A percentile compares a stretch with the other conserved stretches of the same genome.
These are phyloP conservation scores for Heliosperma pusillum DNA, from an alignment of 148 eudicot genomes.

Conservation along the genomic window DNA sequence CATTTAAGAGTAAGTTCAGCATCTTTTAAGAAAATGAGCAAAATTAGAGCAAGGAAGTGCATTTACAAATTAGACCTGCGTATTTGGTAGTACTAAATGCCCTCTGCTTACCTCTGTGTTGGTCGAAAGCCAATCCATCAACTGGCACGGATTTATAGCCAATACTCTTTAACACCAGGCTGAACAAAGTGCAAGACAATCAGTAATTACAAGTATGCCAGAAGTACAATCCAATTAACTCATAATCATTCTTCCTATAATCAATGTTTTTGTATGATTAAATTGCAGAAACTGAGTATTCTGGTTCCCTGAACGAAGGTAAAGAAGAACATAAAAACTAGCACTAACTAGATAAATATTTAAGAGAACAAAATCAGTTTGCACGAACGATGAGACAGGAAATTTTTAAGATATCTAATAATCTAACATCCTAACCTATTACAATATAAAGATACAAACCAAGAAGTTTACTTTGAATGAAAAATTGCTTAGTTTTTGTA, in stretches of 20 bases:
- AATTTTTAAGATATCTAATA: too few species aligned
- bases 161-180: constrained; percentile 85
- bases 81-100: neutral
- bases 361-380: too few species aligned
- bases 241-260: neutral
- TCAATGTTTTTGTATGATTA: neutral
- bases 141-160: constrained; percentile 93
- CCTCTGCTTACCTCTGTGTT: constrained; percentile 48
- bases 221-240: neutral
- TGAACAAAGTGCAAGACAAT: constrained; percentile 30
- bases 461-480: neutral
- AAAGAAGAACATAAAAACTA: neutral
- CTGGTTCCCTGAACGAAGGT: neutral
- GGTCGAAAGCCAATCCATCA: constrained; percentile 82
- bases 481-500: neutral
- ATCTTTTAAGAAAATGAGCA: neutral
- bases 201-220: neutral
- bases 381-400: too few species aligned
- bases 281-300: neutral
- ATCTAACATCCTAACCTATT: neutral
- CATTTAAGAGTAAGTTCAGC: neutral
- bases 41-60: neutral
- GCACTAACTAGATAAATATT: neutral
- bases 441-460: neutral
- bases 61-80: neutral